Percentiles rank a stretch among this genome's conserved stretches.
These are phyloP conservation scores for Apiospora arundinis DNA, from an alignment of 2,329 filamentous ascomycete genomes.

Conservation along the genomic window DNA sequence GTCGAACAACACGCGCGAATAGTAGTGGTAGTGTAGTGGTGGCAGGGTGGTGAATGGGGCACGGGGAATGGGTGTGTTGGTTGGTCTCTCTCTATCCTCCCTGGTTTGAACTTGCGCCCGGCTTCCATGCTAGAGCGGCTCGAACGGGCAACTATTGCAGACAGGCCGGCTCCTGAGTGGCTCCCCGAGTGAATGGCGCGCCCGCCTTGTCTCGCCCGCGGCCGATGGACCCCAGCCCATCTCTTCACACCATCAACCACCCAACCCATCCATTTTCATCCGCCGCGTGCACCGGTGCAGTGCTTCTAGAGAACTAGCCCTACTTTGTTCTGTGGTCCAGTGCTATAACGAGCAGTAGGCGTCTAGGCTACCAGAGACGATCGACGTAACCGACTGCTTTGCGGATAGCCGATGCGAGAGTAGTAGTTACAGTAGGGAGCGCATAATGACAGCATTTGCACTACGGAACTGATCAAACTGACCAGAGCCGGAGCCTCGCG, in stretches of 20 bases:
- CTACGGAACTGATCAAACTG: background rate
- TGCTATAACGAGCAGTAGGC: background rate
- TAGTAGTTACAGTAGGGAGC: background rate
- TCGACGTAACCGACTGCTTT: background rate
- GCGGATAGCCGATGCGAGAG: background rate
- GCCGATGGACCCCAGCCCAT: slow-evolving; percentile 16
- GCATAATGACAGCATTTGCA: background rate
- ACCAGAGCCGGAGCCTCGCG: background rate
- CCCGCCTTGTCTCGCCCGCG: slow-evolving; percentile 14
- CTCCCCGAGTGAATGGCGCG: slow-evolving; percentile 16
- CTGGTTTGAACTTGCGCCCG: background rate
- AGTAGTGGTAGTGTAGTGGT: too few species aligned
- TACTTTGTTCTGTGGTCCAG: slow-evolving; percentile 13
- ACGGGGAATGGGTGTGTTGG: background rate
- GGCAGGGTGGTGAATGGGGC: background rate
- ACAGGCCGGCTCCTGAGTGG: slow-evolving; percentile 10
- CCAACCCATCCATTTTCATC: background rate
- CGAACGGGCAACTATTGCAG: slow-evolving; percentile 12
- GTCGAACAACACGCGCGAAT: slow-evolving; percentile 3
- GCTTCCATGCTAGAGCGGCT: slow-evolving; percentile 16
- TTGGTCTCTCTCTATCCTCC: background rate
- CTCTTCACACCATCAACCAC: slow-evolving; percentile 3
- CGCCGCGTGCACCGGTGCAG: slow-evolving; percentile 4
- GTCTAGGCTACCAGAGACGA: background rate
- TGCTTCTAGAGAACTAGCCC: background rate